Conservation (phyloP, 495 filamentous ascomycete species). For the Tuber umbilicatum region DNA sequence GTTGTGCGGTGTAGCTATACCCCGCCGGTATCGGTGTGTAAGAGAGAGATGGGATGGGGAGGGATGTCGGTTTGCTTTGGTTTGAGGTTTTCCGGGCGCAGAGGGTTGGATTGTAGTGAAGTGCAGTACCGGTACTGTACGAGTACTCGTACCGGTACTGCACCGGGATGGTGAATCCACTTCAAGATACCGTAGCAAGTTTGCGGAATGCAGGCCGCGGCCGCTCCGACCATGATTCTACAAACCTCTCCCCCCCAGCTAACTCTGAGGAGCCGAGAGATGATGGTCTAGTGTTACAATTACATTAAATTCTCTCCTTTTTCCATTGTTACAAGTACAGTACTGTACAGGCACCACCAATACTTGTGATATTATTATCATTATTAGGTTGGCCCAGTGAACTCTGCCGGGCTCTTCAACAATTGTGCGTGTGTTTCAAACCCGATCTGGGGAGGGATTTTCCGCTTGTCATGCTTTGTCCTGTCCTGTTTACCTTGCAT, state of each 20-base stretch:
- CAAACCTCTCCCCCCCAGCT: neutral
- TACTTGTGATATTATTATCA: too few species aligned
- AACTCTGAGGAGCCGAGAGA: neutral
- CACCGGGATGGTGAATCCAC: neutral
- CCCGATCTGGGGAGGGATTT: neutral
- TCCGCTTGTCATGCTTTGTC: neutral
- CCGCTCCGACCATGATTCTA: neutral
- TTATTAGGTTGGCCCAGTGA: too few species aligned
- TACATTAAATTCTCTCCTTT: neutral
- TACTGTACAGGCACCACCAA: too few species aligned
- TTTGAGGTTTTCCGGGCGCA: neutral
- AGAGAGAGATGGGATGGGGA: neutral
- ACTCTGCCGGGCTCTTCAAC: neutral
- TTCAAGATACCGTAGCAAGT: neutral
- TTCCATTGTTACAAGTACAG: neutral
- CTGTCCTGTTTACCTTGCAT: neutral
- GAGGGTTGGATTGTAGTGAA: neutral
- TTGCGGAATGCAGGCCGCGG: neutral
- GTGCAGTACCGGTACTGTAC: too few species aligned
- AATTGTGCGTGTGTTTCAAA: neutral
- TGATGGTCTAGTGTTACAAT: neutral
- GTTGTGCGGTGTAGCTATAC: neutral
- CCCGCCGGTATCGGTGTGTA: neutral
- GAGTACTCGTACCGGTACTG: too few species aligned
- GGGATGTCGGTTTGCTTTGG: neutral